Conservation (phyloP, 108 stramenopile genomes). For the Stephanodiscus triporus region DNA sequence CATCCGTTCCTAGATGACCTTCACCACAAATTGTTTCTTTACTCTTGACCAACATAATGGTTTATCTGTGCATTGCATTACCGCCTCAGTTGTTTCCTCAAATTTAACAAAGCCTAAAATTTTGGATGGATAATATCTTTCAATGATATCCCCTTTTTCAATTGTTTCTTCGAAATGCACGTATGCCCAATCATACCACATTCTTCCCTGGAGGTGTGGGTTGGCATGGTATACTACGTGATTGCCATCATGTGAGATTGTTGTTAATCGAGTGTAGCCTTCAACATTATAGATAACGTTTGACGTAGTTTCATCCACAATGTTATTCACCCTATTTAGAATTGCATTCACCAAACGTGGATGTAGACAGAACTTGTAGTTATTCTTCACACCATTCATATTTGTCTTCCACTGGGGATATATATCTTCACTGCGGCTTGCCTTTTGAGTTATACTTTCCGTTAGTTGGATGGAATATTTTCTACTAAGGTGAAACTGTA, state of each 20-base stretch:
- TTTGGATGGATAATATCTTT: background rate
- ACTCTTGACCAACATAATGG: background rate
- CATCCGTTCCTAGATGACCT: background rate
- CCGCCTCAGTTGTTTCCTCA: background rate
- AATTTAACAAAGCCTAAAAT: background rate
- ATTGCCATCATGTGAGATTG: background rate
- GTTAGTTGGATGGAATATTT: too few species aligned
- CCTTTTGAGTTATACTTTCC: too few species aligned
- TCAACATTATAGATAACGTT: background rate
- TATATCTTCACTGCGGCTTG: too few species aligned
- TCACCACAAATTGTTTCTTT: background rate
- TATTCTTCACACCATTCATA: too few species aligned
- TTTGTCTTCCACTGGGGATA: too few species aligned
- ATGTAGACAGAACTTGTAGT: too few species aligned
- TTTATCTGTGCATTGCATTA: background rate
- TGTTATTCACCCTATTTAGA: too few species aligned
- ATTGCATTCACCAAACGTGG: too few species aligned
- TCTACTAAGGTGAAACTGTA: too few species aligned
- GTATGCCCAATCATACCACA: conserved; percentile 8
- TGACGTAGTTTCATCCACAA: too few species aligned
- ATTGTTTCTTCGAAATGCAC: background rate
- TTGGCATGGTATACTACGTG: background rate
- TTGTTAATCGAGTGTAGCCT: background rate
- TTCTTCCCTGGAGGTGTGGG: background rate
- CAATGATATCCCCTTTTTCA: background rate